Conservation (phyloP, 2,329 filamentous ascomycete genomes). For the Xylariaceae sp. region DNA sequence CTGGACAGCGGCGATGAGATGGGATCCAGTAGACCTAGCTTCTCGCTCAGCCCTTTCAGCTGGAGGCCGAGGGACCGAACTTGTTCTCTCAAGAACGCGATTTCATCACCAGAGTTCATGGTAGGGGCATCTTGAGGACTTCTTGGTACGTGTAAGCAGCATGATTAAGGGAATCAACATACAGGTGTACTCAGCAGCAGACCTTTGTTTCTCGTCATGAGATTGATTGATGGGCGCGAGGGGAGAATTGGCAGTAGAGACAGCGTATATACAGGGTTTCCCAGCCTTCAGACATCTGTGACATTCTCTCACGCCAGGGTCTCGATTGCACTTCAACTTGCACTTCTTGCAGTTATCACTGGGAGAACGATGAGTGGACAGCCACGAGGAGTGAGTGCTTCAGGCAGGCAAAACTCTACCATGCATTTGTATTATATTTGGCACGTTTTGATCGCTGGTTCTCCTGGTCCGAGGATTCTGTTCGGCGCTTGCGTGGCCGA, state of each 20-base stretch:
- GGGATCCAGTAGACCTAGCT: neutral
- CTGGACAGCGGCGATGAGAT: neutral
- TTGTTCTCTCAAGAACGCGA: neutral
- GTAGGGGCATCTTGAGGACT: neutral
- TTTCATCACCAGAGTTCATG: neutral
- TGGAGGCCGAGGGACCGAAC: neutral
- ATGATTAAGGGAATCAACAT: neutral
- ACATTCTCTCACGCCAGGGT: neutral
- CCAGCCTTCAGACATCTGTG: neutral
- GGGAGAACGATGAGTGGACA: neutral
- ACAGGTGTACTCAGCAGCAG: neutral
- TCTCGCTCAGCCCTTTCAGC: neutral
- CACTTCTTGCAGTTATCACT: neutral
- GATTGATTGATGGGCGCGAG: neutral
- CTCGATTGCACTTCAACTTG: slow-evolving; percentile 5
- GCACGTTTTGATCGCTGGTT: neutral
- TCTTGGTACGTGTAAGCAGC: neutral
- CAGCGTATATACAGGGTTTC: slow-evolving; percentile 1
- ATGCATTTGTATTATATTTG: slow-evolving; percentile 8
- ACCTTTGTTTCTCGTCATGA: neutral
- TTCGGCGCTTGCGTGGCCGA: neutral
- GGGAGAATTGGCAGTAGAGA: neutral
- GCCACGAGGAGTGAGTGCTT: neutral
- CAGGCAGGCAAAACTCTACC: slow-evolving; percentile 2
- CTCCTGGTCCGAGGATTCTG: neutral